These are phyloP conservation scores for Aureobasidium leucospermi DNA, from an alignment of 2,329 filamentous ascomycete species.

Conservation along the genomic window DNA sequence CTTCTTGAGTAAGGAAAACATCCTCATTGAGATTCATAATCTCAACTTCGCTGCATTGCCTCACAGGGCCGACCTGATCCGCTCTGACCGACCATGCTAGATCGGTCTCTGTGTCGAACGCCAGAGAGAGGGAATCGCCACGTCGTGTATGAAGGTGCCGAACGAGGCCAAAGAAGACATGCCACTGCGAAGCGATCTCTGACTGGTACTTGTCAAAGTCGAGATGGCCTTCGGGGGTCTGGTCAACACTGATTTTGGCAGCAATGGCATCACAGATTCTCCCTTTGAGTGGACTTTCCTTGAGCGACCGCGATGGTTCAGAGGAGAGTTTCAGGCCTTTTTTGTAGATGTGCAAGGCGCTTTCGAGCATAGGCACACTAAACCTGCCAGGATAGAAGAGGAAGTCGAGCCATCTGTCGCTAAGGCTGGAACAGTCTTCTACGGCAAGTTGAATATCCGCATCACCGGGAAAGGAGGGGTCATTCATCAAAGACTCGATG, in stretches of 20 bases:
- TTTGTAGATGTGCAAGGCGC: conserved; percentile 74
- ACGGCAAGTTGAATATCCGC: conserved; percentile 18
- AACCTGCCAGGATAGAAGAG: conserved; percentile 81
- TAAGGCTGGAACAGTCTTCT: conserved; percentile 25
- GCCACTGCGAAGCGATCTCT: conserved; percentile 78
- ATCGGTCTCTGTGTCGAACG: conserved; percentile 61
- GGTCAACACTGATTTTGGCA: conserved; percentile 59
- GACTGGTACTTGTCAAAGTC: conserved; percentile 69
- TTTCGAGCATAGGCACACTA: conserved; percentile 70
- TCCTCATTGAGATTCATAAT: conserved; percentile 61
- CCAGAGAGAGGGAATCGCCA: conserved; percentile 71
- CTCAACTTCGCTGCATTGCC: conserved; percentile 74
- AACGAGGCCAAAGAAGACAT: conserved; percentile 77
- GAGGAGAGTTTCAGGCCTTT: conserved; percentile 46
- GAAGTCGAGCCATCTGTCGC: conserved; percentile 78
- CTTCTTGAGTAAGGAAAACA: conserved; percentile 30
- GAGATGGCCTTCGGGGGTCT: conserved; percentile 55
- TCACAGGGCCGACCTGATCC: conserved; percentile 70
- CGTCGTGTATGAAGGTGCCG: conserved; percentile 80
- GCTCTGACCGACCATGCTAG: conserved; percentile 80
- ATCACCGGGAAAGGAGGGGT: conserved; percentile 32
- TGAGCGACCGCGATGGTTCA: conserved; percentile 22
- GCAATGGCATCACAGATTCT: conserved; percentile 67
- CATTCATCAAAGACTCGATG: conserved; percentile 32
- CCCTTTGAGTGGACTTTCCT: conserved; percentile 60